Percentiles rank a stretch among this genome's conserved stretches.
These are phyloP conservation scores for Raffaelea deltoideospora DNA, from an alignment of 2,329 filamentous ascomycete species.

Conservation along the genomic window DNA sequence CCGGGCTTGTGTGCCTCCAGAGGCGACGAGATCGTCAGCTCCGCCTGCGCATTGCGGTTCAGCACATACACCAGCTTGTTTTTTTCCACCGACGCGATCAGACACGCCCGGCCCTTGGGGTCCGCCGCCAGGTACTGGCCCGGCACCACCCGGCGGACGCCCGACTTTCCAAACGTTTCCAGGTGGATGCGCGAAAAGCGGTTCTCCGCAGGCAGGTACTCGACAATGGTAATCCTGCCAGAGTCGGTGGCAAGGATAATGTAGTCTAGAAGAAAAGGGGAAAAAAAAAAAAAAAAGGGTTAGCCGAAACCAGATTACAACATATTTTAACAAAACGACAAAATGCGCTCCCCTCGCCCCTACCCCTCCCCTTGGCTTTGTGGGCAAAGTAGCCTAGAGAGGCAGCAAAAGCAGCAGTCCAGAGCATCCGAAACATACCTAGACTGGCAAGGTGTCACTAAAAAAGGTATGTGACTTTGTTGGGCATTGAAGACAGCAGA, in stretches of 20 bases:
- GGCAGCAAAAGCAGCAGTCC: neutral
- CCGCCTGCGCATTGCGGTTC: conserved; percentile 85
- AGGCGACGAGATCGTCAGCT: conserved; percentile 92
- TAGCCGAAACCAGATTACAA: no score
- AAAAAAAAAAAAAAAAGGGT: neutral
- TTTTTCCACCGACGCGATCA: conserved; percentile 92
- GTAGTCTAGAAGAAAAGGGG: conserved; percentile 53
- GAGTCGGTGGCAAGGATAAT: conserved; percentile 93
- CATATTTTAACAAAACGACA: no score
- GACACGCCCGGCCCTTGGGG: conserved; percentile 85
- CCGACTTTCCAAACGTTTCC: conserved; percentile 97
- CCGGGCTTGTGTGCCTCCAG: conserved; percentile 91
- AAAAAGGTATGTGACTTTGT: conserved; percentile 48
- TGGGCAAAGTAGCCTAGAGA: neutral
- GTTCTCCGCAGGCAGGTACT: conserved; percentile 78
- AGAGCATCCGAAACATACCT: conserved; percentile 1
- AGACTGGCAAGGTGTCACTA: conserved; percentile 52
- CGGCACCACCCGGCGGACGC: conserved; percentile 80
- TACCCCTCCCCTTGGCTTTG: no score
- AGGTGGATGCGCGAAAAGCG: conserved; percentile 79
- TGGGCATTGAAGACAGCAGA: no score
- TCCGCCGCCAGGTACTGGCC: conserved; percentile 94
- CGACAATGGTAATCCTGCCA: conserved; percentile 83
- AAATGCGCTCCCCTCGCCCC: no score
- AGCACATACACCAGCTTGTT: conserved; percentile 99